Percentiles rank a stretch among this genome's conserved stretches.
Conservation (phyloP, 1,284 basidiomycete genomes). For the Psilocybe mexicana region DNA sequence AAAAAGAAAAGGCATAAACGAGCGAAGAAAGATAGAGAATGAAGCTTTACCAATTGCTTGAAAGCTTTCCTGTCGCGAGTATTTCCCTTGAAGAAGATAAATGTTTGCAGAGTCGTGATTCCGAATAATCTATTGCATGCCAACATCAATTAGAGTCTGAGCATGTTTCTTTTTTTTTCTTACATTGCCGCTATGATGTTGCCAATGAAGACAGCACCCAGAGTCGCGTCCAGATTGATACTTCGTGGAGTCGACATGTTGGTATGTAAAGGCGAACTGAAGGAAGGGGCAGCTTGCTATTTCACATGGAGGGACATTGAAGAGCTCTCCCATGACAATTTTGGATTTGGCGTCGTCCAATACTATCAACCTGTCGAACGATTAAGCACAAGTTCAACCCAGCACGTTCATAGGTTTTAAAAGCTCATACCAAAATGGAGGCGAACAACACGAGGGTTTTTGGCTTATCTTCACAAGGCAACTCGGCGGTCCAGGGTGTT, state of each 20-base stretch:
- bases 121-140: conserved; percentile 19
- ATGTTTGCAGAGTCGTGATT: conserved; percentile 23
- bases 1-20: background rate
- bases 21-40: background rate
- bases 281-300: background rate
- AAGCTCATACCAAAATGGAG: background rate
- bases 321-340: too few relatives aligned
- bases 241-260: conserved; percentile 7
- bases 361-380: background rate
- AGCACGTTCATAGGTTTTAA: too few relatives aligned
- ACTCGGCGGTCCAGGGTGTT: background rate
- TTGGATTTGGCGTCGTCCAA: background rate
- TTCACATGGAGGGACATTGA: too few relatives aligned
- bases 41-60: conserved; percentile 18
- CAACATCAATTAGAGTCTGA: background rate
- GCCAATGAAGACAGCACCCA: conserved; percentile 27
- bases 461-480: conserved; percentile 7
- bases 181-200: conserved; percentile 21
- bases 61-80: conserved; percentile 19
- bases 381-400: background rate
- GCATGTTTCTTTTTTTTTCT: conserved; percentile 4
- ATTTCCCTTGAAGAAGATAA: conserved; percentile 22
- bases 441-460: too few relatives aligned
- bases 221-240: conserved; percentile 21
- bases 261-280: conserved; percentile 5